Base-by-base conservation (phyloP, 768 basidiomycete species). In the Basidioascus undulatus region DNA sequence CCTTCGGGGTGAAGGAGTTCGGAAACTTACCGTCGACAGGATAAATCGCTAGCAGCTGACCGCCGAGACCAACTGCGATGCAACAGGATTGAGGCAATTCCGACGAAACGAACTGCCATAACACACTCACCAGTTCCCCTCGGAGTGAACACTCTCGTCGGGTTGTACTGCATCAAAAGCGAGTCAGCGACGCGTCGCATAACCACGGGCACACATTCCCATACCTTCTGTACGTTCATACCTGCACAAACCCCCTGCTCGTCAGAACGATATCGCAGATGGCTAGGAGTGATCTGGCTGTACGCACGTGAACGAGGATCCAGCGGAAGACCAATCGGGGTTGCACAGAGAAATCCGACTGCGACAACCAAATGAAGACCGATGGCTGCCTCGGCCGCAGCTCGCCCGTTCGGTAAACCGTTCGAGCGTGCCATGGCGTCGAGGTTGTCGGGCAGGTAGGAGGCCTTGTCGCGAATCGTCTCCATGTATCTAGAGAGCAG, bases 391-490 rank as follows among this genome's bases (percentile, higher is more conserved):
- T 55, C 52, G 2, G 61, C 47, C 5, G n/a, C n/a, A n/a, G n/a
- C n/a, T n/a, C n/a, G n/a, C n/a, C 61, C 62, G 25, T 60, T 61
- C 12, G 56, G 47, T 9, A 74, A 55, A 0, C 72, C 72, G 47
- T 74, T 75, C 33, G 72, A 74, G 30, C 57, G 59, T 1, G 71
- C 71, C 2, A 76, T 62, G 48, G 76, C 76, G 30, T 72, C 68
- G 27, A 75, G 57, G 47, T 78, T 76, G 51, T 68, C 71, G 0
- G 74, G 75, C 0, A 78, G 57, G 53, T 76, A 78, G 1, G 68
- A 69, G 0, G 74, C 73, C 37, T 64, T 64, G 35, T 65, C 61
- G 9, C 75, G 59, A 0, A 60, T 67, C 0, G 66, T 64, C 6
- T 53, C 56, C 65, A 68, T 71, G 52, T 78, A n/a, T n/a, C n/a